Percentiles rank a stretch among this genome's conserved stretches.
phyloP scores from a whole-genome alignment of 768 basidiomycete genomes.

The Amanita fuliginea region DNA sequence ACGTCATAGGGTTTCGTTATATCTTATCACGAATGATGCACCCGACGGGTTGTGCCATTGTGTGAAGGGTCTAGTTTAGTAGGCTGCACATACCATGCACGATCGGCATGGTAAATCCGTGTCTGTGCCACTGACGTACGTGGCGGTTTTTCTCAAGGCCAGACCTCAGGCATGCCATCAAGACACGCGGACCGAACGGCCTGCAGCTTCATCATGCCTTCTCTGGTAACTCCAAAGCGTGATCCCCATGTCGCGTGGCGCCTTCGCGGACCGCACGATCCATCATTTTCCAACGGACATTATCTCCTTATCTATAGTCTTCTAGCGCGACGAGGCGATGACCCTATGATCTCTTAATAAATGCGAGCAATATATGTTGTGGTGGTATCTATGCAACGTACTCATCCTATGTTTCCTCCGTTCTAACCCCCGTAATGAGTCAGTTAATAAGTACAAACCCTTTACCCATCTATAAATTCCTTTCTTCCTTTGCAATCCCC shows the following conservation, averaged over 20 bases:
- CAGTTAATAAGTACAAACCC: not conserved
- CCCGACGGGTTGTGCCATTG: not conserved
- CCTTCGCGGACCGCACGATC: not conserved
- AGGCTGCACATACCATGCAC: not conserved
- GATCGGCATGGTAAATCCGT: slow-evolving; percentile 1
- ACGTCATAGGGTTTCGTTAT: not conserved
- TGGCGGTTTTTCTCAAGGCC: not conserved
- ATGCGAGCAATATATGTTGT: not conserved
- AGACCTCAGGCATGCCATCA: not conserved
- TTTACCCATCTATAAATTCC: not conserved
- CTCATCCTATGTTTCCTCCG: not conserved
- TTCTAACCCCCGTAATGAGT: not conserved
- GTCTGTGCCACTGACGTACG: slow-evolving; percentile 1
- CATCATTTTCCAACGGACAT: not conserved
- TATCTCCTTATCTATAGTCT: not conserved
- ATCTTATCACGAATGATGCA: too few relatives aligned
- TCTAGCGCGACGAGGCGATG: not conserved
- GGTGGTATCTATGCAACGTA: not conserved
- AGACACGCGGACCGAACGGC: not conserved
- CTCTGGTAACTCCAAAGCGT: not conserved
- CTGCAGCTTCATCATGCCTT: not conserved
- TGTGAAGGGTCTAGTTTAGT: not conserved
- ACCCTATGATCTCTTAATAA: not conserved
- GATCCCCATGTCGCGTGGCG: not conserved
- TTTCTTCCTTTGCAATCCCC: not conserved